Base-by-base conservation (phyloP, 164 flowering plant genomes). In the Sedum album region DNA sequence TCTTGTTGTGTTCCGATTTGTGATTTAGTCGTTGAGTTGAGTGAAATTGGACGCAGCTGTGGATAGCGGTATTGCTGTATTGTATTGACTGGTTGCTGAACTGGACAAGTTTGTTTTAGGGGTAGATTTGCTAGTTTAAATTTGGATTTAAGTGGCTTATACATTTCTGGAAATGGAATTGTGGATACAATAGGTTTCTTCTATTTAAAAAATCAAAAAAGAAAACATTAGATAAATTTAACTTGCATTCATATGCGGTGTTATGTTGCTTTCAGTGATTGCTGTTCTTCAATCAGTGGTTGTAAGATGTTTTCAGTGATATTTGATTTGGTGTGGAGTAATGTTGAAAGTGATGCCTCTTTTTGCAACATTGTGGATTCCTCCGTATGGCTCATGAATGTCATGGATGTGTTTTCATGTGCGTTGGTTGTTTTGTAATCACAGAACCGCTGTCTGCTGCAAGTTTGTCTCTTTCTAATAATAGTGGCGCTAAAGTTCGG, bases 281-380 rank as follows among this genome's bases (percentile, higher is more conserved):
- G 60, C 60, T 53, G 51, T 10, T 21, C 14, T 53, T 49, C 25
- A 49, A n/a, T 49, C n/a, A n/a, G 57, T 49, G 57, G 57, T 49
- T 49, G 57, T 49, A 21, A 21, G 25, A 49, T 49, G 57, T 21
- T 21, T n/a, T 49, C 57, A 49, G 23, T 49, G 25, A 49, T 55
- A 55, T 55, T 21, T 26, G 15, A 25, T 55, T 55, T 2, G 30
- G 13, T 49, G 23, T 55, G 61, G 31, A 23, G 14, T 57, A 4
- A 20, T 28, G 62, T 28, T 28, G 62, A 57, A 53, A 53, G 60
- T 53, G 62, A 57, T 57, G 48, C n/a, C n/a, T n/a, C n/a, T 26
- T 57, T 23, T 55, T 55, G 60, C 60, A 9, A 23, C 60, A 55
- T 23, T 15, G 7, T 49, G 55, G 55, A 1, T 49, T 25, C 25